Conservation (phyloP, 202 grass and related monocot species). For the Sporobolus alterniflorus region DNA sequence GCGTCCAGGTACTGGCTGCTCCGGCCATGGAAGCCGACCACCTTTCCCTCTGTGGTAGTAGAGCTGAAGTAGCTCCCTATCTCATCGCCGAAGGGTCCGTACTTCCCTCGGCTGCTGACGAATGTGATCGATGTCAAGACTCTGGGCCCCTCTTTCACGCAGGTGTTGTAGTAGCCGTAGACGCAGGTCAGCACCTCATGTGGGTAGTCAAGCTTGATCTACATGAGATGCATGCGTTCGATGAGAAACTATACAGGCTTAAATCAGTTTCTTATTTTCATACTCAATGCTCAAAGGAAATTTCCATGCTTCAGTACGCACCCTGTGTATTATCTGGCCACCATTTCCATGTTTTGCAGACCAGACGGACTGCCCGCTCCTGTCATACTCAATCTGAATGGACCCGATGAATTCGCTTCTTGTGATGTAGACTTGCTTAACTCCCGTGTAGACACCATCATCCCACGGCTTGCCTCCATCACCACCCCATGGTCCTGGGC, state of each 20-base stretch:
- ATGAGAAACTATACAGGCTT: neutral
- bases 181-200: conserved; percentile 81
- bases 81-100: conserved; percentile 82
- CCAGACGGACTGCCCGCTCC: conserved; percentile 83
- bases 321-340: conserved; percentile 72
- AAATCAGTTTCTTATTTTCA: too few relatives aligned
- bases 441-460: conserved; percentile 72
- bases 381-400: conserved; percentile 92
- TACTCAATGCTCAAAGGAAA: too few relatives aligned
- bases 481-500: conserved; percentile 91
- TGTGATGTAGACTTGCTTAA: conserved; percentile 81
- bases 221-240: neutral
- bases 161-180: conserved; percentile 76
- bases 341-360: conserved; percentile 78
- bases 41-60: conserved; percentile 72
- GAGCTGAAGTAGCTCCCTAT: conserved; percentile 77
- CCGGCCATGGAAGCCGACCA: conserved; percentile 90
- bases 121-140: conserved; percentile 72
- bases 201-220: conserved; percentile 92
- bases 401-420: conserved; percentile 69
- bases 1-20: conserved; percentile 75
- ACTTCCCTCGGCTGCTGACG: conserved; percentile 76
- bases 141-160: conserved; percentile 42
- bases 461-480: conserved; percentile 89
- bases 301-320: conserved; percentile 26